phyloP scores from a whole-genome alignment of 176 grass and related monocot genomes.

The Oryza glumipatula region DNA sequence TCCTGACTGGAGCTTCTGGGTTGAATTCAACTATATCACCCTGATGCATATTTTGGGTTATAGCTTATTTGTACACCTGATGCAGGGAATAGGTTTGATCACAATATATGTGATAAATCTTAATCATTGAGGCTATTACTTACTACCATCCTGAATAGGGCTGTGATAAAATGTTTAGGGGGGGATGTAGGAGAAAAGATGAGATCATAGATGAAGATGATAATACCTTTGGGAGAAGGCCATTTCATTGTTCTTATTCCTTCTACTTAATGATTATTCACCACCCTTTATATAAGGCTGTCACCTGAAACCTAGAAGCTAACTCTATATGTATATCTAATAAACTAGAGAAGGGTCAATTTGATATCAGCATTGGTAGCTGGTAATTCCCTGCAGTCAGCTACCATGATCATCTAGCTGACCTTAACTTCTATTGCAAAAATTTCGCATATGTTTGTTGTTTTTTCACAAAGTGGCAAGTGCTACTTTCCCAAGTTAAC shows the following conservation, averaged over 20 bases:
- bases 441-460: background rate
- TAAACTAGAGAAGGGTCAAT: background rate
- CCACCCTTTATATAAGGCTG: background rate
- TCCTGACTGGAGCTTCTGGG: background rate
- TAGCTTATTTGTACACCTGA: background rate
- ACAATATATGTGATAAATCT: background rate
- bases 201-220: background rate
- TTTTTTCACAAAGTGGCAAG: background rate
- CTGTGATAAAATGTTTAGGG: background rate
- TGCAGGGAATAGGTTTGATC: background rate
- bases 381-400: background rate
- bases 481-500: background rate
- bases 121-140: background rate
- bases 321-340: background rate
- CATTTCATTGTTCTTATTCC: background rate
- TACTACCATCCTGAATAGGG: background rate
- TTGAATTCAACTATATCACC: background rate
- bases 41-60: background rate
- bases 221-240: background rate
- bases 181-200: background rate
- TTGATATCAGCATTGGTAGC: background rate
- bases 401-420: background rate
- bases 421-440: background rate
- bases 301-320: background rate
- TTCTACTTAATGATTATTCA: background rate